Base-by-base conservation (phyloP, 192 early-diverging fungal genomes). In the Coemansia sp. region DNA sequence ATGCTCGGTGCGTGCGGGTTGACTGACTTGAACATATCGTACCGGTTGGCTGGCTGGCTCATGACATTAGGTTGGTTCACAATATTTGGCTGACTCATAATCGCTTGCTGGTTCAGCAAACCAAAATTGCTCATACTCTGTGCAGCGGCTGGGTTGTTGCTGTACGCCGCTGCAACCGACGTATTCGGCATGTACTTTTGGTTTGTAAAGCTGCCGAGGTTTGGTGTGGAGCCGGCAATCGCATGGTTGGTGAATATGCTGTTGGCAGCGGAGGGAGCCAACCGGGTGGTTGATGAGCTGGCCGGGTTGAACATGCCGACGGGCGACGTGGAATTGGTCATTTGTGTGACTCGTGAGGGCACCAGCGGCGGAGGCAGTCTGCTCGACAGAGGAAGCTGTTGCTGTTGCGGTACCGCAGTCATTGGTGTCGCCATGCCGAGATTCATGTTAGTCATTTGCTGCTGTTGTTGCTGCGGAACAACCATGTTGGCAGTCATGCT, bases 1-100 rank as follows among this genome's bases (percentile, higher is more conserved):
- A 79, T 57, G 53, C 77, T 68, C 1, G 71, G 77, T 0, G 70
- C 72, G 19, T 71, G 72, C 32, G 77, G 77, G 32, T 74, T 74
- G 61, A 79, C 45, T 1, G 67, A 60, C 65, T 74, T 74, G 69
- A 79, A 74, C 58, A 79, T 21, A 21, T 79, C 77, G 56, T 79
- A 79, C 29, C 70, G 66, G 64, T 21, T 70, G 7, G 58, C 67
- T 0, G 35, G n/a, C 47, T 47, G 25, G 41, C 37, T 48, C 32
- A 32, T 60, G 55, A 75, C 69, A 22, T 63, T 41, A 4, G 62
- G 60, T 43, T 67, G 56, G 24, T 22, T 47, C n/a, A 53, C 25
- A 12, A 24, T 24, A 22, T 2, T 4, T 4, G 52, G 52, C 11
- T 22, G 52, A 2, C 21, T 53, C 24, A 25, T 21, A 19, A 53